Percentiles rank a stretch among this genome's conserved stretches.
Conservation (phyloP, 306 rosid genomes). For the Lathyrus tuberosus region DNA sequence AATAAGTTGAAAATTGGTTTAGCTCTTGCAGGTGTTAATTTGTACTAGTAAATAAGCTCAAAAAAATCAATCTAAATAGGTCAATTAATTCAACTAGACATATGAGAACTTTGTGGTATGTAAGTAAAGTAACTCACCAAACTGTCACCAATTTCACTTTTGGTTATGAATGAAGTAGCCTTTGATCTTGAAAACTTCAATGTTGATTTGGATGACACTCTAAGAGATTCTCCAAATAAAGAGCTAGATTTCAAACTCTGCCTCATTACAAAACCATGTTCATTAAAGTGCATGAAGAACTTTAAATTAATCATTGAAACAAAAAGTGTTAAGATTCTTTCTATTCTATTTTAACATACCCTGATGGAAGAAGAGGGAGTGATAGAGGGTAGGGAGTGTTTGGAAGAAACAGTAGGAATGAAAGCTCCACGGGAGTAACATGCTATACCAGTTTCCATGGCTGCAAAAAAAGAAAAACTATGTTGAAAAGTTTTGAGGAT, state of each 20-base stretch:
- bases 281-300: background rate
- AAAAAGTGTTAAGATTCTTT: background rate
- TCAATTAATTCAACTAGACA: no score
- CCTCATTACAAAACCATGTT: constrained; percentile 32
- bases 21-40: no score
- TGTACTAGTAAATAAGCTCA: background rate
- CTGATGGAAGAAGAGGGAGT: constrained; percentile 65
- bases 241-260: constrained; percentile 84
- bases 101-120: no score
- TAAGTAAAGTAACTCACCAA: constrained; percentile 61
- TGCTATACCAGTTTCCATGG: constrained; percentile 81
- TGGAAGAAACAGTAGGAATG: constrained; percentile 59
- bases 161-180: constrained; percentile 53
- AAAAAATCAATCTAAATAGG: background rate
- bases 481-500: constrained; percentile 29
- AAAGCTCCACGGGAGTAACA: constrained; percentile 65
- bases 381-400: constrained; percentile 63
- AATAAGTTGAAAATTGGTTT: background rate
- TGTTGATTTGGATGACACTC: constrained; percentile 66
- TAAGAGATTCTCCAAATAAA: constrained; percentile 78
- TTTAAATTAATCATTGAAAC: background rate
- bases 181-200: constrained; percentile 59
- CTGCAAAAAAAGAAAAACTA: constrained; percentile 15
- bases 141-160: constrained; percentile 89
- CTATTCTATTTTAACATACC: constrained; percentile 45